A percentile compares a stretch with the other conserved stretches of the same genome.
These are phyloP conservation scores for Thelonectria blattea DNA, from an alignment of 2,329 filamentous ascomycete species.

Conservation along the genomic window DNA sequence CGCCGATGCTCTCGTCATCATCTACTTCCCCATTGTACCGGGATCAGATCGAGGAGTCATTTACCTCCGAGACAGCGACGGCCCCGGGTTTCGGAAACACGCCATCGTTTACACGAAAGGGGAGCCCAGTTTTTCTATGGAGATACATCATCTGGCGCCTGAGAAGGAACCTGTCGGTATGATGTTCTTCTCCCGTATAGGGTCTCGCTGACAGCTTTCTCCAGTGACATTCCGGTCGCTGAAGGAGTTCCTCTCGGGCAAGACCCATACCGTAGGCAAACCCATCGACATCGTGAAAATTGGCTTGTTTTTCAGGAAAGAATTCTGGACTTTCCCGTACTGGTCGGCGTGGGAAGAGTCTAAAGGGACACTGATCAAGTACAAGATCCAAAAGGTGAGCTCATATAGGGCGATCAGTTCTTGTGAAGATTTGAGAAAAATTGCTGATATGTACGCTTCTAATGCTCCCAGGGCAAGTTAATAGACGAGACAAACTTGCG, in stretches of 20 bases:
- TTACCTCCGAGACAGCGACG: not conserved
- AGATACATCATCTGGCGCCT: not conserved
- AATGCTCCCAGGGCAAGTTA: not conserved
- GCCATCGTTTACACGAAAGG: not conserved
- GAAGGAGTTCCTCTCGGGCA: not conserved
- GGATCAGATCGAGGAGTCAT: not conserved
- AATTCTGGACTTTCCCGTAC: not conserved
- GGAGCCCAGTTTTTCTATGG: not conserved
- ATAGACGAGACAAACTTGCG: not conserved
- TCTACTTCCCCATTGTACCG: not conserved
- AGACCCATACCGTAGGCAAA: not conserved
- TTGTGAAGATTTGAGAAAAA: not conserved
- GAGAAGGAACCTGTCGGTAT: not conserved
- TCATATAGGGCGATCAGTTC: not conserved
- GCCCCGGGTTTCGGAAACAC: not conserved
- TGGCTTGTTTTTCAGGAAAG: not conserved
- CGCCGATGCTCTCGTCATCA: not conserved
- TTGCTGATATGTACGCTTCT: not conserved
- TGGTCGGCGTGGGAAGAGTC: not conserved
- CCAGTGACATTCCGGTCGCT: not conserved
- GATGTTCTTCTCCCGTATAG: not conserved
- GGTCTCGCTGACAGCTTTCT: not conserved
- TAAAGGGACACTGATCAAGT: not conserved
- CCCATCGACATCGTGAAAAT: not conserved
- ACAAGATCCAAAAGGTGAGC: not conserved